Conservation (phyloP, 208 protist genomes). For the Leishmania mexicana region DNA sequence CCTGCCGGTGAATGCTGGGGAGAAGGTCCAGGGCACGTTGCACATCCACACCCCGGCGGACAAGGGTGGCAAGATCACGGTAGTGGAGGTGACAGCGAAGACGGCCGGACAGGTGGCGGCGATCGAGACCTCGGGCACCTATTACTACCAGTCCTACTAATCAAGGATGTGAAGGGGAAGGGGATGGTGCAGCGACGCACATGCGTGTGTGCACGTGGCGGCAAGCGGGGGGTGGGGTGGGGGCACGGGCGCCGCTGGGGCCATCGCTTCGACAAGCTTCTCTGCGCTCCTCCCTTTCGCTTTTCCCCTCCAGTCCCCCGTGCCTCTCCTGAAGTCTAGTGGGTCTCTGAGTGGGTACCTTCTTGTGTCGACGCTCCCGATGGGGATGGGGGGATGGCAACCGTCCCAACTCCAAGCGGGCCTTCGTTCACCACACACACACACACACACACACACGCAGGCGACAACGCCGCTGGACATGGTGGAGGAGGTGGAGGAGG, state of each 20-base stretch:
- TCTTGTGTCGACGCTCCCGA: not conserved
- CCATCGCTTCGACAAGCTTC: not conserved
- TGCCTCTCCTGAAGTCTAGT: not conserved
- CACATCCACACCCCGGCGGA: conserved; percentile 46
- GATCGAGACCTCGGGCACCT: conserved; percentile 62
- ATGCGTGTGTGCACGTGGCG: too few species aligned
- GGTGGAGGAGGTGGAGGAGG: too few species aligned
- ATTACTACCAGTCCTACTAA: conserved; percentile 78
- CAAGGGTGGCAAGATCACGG: conserved; percentile 53
- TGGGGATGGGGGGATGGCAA: too few species aligned
- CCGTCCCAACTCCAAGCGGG: too few species aligned
- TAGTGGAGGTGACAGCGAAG: conserved; percentile 66
- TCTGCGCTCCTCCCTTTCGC: not conserved
- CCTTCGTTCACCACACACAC: too few species aligned
- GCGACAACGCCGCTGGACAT: too few species aligned
- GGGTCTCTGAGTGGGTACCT: conserved; percentile 9
- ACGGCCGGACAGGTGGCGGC: conserved; percentile 68
- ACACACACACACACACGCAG: too few species aligned
- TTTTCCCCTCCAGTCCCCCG: not conserved
- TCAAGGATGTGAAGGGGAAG: not conserved
- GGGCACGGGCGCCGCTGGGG: not conserved
- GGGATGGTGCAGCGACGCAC: not conserved
- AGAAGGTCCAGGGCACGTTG: conserved; percentile 67
- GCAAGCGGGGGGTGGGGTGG: too few species aligned
- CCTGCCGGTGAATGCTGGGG: conserved; percentile 71